Conservation (phyloP, 768 basidiomycete genomes). For the Hirschioporus abietinus region DNA sequence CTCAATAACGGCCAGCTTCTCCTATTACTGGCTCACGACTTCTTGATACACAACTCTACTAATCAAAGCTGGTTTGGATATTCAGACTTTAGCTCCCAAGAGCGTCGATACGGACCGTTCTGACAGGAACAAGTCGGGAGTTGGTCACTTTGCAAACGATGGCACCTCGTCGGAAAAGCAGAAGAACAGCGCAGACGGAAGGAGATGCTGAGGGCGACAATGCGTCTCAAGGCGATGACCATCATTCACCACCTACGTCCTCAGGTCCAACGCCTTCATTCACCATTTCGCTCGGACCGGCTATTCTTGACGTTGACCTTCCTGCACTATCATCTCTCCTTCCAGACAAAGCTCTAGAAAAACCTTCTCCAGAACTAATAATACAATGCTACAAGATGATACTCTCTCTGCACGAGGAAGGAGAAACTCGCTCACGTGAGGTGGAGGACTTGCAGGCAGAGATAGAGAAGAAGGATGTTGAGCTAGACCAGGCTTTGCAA, state of each 20-base stretch:
- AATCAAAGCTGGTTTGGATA: not conserved
- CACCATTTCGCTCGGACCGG: not conserved
- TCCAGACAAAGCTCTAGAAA: slow-evolving; percentile 52
- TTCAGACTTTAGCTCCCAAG: not conserved
- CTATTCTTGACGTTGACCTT: slow-evolving; percentile 62
- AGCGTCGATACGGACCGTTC: not conserved
- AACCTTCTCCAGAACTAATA: slow-evolving; percentile 55
- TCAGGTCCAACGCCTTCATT: not conserved
- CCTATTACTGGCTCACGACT: not conserved
- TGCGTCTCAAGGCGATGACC: not conserved
- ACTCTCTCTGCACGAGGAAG: slow-evolving; percentile 47
- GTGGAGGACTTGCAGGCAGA: slow-evolving; percentile 69
- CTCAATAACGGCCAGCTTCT: not conserved
- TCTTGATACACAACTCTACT: not conserved
- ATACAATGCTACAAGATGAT: slow-evolving; percentile 58
- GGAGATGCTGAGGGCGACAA: not conserved
- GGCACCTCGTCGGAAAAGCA: slow-evolving; percentile 2
- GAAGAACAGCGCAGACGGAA: not conserved
- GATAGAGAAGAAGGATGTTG: slow-evolving; percentile 67
- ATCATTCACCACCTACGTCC: not conserved
- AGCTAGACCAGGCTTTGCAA: slow-evolving; percentile 79
- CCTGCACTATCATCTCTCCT: slow-evolving; percentile 54
- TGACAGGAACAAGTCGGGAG: not conserved
- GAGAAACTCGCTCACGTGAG: slow-evolving; percentile 53
- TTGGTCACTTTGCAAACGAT: not conserved